A percentile compares a stretch with the other conserved stretches of the same genome.
phyloP scores from a whole-genome alignment of 106 monocot genomes.

The Acorus gramineus region DNA sequence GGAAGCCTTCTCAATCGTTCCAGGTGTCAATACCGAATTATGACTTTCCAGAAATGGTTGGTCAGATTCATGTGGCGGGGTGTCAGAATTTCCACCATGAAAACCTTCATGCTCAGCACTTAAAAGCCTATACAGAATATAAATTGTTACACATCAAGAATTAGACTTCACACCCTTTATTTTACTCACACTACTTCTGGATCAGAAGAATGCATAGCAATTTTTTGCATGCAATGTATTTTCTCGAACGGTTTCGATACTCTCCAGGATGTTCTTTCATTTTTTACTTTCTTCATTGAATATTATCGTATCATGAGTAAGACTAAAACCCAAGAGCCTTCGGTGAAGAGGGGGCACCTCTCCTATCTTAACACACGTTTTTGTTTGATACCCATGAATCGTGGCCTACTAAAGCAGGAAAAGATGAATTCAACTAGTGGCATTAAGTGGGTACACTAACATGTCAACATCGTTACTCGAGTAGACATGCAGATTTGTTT shows the following conservation, averaged over 20 bases:
- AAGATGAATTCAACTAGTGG: neutral
- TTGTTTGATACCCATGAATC: too few species aligned
- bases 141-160: neutral
- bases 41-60: constrained; percentile 19
- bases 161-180: neutral
- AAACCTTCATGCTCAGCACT: constrained; percentile 27
- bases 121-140: constrained; percentile 40
- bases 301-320: too few species aligned
- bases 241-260: too few species aligned
- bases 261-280: too few species aligned
- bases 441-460: constrained; percentile 31
- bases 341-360: too few species aligned
- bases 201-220: too few species aligned
- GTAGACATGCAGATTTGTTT: constrained; percentile 70
- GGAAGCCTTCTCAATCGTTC: constrained; percentile 37
- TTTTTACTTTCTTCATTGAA: too few species aligned
- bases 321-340: too few species aligned
- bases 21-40: constrained; percentile 19
- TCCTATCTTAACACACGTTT: too few species aligned
- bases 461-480: constrained; percentile 71
- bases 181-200: neutral
- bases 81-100: constrained; percentile 25
- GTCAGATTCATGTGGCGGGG: constrained; percentile 37
- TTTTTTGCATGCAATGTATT: too few species aligned
- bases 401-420: neutral